Evolutionary conservation across 169 alveolate species (phyloP), one percentile per base, ranked within the genome.

Genomic region (Theileria sp.): DNA sequence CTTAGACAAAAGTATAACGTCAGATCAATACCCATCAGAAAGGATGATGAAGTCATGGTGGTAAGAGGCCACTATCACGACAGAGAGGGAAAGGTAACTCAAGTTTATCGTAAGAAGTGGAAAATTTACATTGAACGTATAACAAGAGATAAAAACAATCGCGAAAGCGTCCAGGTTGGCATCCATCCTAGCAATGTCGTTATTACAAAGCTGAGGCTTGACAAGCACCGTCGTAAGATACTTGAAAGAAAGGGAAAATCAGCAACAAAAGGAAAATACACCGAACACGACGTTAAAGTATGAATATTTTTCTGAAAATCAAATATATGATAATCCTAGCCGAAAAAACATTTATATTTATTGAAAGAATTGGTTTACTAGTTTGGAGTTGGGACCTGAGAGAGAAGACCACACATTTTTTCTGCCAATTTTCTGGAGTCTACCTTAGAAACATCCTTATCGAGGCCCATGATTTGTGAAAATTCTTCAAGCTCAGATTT

Each of bases 11-110:
- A 97, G 94, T 96, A 98, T 93, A 94, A 95, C 83, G 98, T 96
- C 81, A 93, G 97, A 68, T 93, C 99, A 6, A 92, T 98, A 76
- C 99, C 99, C 76, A 95, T 98, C 72, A 95, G 99, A 84, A 97
- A 97, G 91, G 99, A 98, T 72, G 99, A 98, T 83, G 98, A 96
- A 81, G 99, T 98, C 73, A 96, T 95, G 94, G 95, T 98, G 77
- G 97, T 96, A 69, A 93, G 99, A 76, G 99, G 99, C 26, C 93
- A 91, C 83, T 90, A 79, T 86, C 98, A 97, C 89, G 99, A 97
- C 79, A 96, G 98, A 67, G 98, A 96, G 90, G 99, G 99, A 75
- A 97, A 96, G 90, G 99, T 98, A 75, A 95, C 96, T 66, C 93
- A 94, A 86, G 99, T 98, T 75, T 96, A 96, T 95, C 96, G 99